Evolutionary conservation across 1,139 yeast species (phyloP), one percentile per base, ranked within the genome.

Genomic region (Candida glucosophila): DNA sequence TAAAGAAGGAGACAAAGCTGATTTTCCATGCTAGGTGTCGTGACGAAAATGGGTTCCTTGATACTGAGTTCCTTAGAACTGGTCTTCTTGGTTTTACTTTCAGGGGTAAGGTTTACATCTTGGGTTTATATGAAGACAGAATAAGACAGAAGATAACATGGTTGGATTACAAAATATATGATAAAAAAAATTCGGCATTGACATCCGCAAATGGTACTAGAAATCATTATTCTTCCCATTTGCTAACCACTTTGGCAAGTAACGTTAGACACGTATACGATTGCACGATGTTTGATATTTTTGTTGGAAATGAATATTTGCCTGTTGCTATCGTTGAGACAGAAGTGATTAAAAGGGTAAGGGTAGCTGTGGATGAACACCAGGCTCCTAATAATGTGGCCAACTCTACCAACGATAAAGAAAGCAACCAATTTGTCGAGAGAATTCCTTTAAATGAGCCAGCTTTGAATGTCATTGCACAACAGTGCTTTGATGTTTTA

Each of bases 71-170:
- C 47, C 62, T 92, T 28, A 66, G 98, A 40, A 90, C 98, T 0
- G 96, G 96, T 2, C 50, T 90, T 12, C 63, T 90, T 24, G 99
- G 99, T 0, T 90, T 90, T 48, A 71, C 85, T 1, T 79, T 68
- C 40, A 74, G 81, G 34, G 97, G 96, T 6, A 85, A 82, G 42
- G 79, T 92, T 1, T 90, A 79, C 44, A 80, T 90, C 2, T 57
- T 90, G 22, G 97, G 98, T 0, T 59, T 85, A 20, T 85, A 86
- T 40, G 98, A 90, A 45, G 98, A 90, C 49, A 67, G 97, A 45
- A 71, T 92, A 27, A 67, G 94, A 21, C 97, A 88, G 37, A 61
- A 75, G 34, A 65, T 73, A 5, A 70, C 77, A 22, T 73, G 78
- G 78, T 60, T 71, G 25, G 80, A 73, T 35, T 72, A 69, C 32